Percentiles rank a stretch among this genome's conserved stretches.
These are phyloP conservation scores for Eucalyptus erythrocorys DNA, from an alignment of 345 rosid species.

Conservation along the genomic window DNA sequence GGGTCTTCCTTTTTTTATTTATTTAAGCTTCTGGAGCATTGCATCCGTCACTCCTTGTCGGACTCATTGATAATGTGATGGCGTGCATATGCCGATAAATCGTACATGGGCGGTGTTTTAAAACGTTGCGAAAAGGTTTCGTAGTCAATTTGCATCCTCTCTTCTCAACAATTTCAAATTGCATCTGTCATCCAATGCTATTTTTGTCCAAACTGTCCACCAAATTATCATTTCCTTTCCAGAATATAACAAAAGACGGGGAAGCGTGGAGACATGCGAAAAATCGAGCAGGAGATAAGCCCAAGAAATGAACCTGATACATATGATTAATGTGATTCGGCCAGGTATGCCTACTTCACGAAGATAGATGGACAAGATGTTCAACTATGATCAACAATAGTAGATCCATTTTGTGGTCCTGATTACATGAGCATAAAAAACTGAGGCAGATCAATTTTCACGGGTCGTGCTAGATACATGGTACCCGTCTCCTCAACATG, in stretches of 20 bases:
- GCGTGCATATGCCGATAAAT: background rate
- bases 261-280: background rate
- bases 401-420: background rate
- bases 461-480: background rate
- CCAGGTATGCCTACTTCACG: background rate
- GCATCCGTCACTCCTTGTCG: background rate
- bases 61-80: background rate
- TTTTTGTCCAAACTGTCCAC: background rate
- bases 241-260: background rate
- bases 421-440: too few species aligned
- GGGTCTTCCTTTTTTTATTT: background rate
- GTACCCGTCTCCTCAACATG: background rate
- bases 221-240: background rate
- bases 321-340: background rate
- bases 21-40: background rate
- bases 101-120: background rate
- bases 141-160: background rate
- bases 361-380: background rate
- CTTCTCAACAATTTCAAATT: background rate
- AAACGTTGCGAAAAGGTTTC: background rate
- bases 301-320: background rate
- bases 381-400: background rate
- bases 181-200: background rate
- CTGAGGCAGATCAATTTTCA: background rate
- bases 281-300: background rate